Base-by-base conservation (phyloP, 495 filamentous ascomycete species). In the Xylaria flabelliformis region DNA sequence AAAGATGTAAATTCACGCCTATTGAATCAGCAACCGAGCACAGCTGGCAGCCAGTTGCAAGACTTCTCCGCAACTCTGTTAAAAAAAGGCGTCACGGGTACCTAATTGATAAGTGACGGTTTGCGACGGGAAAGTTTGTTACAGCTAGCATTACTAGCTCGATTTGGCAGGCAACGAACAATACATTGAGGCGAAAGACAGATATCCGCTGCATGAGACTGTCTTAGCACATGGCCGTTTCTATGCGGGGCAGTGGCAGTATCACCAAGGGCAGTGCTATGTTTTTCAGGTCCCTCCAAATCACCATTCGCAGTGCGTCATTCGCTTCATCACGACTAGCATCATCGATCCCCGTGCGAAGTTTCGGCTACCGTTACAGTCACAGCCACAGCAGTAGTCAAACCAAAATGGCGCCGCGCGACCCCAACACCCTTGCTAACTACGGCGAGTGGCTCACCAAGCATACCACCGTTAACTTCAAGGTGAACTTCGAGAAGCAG, bases 401-500 rank as follows among this genome's bases (percentile, higher is more conserved):
- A 64, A 83, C 81, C 64, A 84, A 77, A 63, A 90, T 89, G 82
- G 82, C 86, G 42, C 76, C 86, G n/a, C 88, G 92, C 75, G 95
- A 99, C 81, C 95, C 95, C 17, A 97, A 95, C 78, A 97, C 95
- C 34, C 84, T 96, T 21, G 92, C 93, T 77, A 99, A 99, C 82
- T 97, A 97, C 82, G 89, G 92, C 80, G 88, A 90, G 59, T 97
- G 93, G 87, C 80, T 86, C 26, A 97, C 93, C 29, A 92, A 86
- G 72, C 93, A 97, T 80, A 93, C 93, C 13, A 90, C 86, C 13
- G 91, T 92, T 50, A 90, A 92, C 78, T 87, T 97, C 71, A 88
- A 87, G 59, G 91, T 99, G 72, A 88, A 95, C 70, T 99, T 98
- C 78, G 87, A 90, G 63, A 87, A 88, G 76, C 90, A 91, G 80